phyloP scores from a whole-genome alignment of 2,329 filamentous ascomycete species.

The Nemania bipapillata region DNA sequence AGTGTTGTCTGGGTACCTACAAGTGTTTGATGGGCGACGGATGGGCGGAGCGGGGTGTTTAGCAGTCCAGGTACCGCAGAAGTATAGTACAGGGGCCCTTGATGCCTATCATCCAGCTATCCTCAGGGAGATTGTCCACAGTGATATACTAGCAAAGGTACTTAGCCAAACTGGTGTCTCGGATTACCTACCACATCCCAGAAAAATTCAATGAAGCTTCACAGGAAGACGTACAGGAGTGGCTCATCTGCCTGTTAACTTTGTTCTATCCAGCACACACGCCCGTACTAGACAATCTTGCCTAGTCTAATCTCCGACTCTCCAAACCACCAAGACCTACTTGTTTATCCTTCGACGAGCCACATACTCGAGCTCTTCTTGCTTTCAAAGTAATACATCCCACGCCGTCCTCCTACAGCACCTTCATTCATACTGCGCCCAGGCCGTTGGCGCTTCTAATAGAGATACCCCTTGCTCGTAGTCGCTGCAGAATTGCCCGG shows the following conservation, averaged over 20 bases:
- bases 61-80: background rate
- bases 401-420: background rate
- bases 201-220: slow-evolving; percentile 30
- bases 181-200: slow-evolving; percentile 3
- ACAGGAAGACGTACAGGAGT: background rate
- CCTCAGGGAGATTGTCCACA: background rate
- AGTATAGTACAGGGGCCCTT: background rate
- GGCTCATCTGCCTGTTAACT: background rate
- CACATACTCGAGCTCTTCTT: slow-evolving; percentile 2
- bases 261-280: slow-evolving; percentile 6
- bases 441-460: slow-evolving; percentile 28
- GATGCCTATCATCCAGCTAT: background rate
- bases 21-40: slow-evolving; percentile 7
- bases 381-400: slow-evolving; percentile 17
- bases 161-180: background rate
- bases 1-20: background rate
- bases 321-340: background rate
- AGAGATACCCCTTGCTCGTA: slow-evolving; percentile 17
- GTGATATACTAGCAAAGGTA: slow-evolving; percentile 9
- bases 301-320: slow-evolving; percentile 3
- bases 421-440: slow-evolving; percentile 8
- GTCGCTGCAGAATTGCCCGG: background rate
- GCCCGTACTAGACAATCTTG: background rate
- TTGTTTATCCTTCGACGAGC: background rate
- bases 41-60: background rate